Conservation (phyloP, 306 rosid genomes). For the Oemleria cerasiformis region DNA sequence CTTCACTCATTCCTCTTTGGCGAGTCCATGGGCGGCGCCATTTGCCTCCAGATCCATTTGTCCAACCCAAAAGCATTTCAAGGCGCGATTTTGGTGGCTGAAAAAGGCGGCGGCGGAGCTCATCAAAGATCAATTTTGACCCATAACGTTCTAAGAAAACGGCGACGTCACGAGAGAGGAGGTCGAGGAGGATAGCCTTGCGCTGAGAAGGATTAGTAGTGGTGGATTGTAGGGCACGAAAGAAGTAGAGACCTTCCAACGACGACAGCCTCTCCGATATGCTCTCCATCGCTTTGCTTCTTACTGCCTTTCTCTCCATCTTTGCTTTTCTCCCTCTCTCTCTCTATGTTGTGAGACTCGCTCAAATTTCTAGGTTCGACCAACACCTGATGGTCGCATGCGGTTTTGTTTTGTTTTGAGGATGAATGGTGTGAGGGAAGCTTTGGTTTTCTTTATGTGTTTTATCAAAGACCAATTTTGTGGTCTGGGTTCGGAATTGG, state of each 20-base stretch:
- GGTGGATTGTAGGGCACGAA: conserved; percentile 60
- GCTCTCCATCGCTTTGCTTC: conserved; percentile 51
- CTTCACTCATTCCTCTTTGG: too few species aligned
- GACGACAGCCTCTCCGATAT: conserved; percentile 70
- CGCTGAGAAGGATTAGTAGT: conserved; percentile 61
- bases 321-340: not conserved
- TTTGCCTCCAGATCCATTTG: too few species aligned
- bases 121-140: conserved; percentile 51
- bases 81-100: too few species aligned
- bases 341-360: not conserved
- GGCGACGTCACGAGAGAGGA: conserved; percentile 68
- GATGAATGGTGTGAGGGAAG: too few species aligned
- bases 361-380: not conserved
- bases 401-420: too few species aligned
- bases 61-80: too few species aligned
- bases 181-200: conserved; percentile 70
- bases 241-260: conserved; percentile 77
- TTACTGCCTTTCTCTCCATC: conserved; percentile 17
- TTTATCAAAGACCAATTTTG: too few species aligned
- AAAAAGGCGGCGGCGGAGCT: too few species aligned
- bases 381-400: not conserved
- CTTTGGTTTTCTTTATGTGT: too few species aligned
- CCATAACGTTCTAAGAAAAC: conserved; percentile 90
- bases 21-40: too few species aligned
- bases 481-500: too few species aligned